phyloP scores from a whole-genome alignment of 305 asterid species.

The Fraxinus platypoda region DNA sequence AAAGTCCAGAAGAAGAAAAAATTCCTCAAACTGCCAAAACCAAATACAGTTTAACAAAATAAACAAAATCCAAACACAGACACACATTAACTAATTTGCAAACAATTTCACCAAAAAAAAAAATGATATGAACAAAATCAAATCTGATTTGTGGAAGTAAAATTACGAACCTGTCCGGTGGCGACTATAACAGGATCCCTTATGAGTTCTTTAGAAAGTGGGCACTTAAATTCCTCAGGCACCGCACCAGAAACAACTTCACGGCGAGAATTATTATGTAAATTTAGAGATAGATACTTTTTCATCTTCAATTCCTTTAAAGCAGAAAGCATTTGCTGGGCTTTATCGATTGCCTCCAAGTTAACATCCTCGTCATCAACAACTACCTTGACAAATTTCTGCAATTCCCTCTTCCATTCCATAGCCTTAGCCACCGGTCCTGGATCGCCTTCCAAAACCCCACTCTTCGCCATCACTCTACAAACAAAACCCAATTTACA shows the following conservation, averaged over 20 bases:
- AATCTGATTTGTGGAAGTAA: not conserved
- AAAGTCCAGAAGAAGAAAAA: not conserved
- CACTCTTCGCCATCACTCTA: not conserved
- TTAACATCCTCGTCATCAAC: conserved; percentile 11
- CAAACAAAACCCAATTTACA: not conserved
- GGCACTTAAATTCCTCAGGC: conserved; percentile 46
- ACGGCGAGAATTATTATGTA: not conserved
- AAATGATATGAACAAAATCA: not conserved
- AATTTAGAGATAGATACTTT: not conserved
- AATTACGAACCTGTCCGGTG: conserved; percentile 44
- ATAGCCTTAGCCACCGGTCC: conserved; percentile 9
- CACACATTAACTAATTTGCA: not conserved
- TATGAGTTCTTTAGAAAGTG: conserved; percentile 44
- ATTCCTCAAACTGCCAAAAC: not conserved
- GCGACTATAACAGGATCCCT: conserved; percentile 51
- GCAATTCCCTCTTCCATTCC: conserved; percentile 20
- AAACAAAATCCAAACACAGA: not conserved
- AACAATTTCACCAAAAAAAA: not conserved
- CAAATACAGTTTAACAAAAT: not conserved
- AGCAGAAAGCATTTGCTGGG: not conserved
- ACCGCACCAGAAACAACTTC: conserved; percentile 22
- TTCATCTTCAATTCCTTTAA: not conserved
- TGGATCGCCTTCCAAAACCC: not conserved
- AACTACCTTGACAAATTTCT: conserved; percentile 15
- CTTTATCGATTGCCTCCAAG: conserved; percentile 6